Conservation (phyloP, 305 asterid genomes). For the Coffea humblotiana region DNA sequence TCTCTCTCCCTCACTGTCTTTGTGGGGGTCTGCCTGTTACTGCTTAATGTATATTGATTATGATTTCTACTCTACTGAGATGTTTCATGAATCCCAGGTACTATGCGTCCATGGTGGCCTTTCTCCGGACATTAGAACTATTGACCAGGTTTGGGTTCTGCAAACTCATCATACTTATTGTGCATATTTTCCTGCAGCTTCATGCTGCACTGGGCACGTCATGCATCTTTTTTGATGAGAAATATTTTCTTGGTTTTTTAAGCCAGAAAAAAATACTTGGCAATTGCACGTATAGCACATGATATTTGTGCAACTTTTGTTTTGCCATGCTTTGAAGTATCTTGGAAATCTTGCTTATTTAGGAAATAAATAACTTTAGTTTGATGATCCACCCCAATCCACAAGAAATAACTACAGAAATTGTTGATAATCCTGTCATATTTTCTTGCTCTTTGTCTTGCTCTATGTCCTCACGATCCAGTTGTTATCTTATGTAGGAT, state of each 20-base stretch:
- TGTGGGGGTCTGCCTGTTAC: neutral
- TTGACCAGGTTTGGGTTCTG: constrained; percentile 78
- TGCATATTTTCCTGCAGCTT: neutral
- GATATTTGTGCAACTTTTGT: neutral
- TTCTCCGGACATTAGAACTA: constrained; percentile 94
- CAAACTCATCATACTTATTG: neutral
- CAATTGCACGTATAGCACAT: neutral
- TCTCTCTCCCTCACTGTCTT: neutral
- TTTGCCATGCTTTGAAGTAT: neutral
- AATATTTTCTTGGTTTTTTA: neutral
- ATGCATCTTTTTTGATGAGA: neutral
- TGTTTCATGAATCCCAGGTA: constrained; percentile 54
- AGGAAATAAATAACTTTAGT: too few species aligned
- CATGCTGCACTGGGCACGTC: neutral
- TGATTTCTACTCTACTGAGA: constrained; percentile 12
- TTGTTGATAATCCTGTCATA: too few species aligned
- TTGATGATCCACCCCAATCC: too few species aligned
- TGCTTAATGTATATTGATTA: constrained; percentile 7
- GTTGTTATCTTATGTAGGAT: too few species aligned
- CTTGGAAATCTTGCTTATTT: neutral
- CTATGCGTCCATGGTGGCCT: constrained; percentile 98
- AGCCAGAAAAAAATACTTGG: neutral
- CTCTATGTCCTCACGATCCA: too few species aligned
- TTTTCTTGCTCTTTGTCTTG: too few species aligned
- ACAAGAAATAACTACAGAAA: too few species aligned